Evolutionary conservation across 2,329 filamentous ascomycete genomes (phyloP).

Genomic region (Ophioceras dolichostomum): DNA sequence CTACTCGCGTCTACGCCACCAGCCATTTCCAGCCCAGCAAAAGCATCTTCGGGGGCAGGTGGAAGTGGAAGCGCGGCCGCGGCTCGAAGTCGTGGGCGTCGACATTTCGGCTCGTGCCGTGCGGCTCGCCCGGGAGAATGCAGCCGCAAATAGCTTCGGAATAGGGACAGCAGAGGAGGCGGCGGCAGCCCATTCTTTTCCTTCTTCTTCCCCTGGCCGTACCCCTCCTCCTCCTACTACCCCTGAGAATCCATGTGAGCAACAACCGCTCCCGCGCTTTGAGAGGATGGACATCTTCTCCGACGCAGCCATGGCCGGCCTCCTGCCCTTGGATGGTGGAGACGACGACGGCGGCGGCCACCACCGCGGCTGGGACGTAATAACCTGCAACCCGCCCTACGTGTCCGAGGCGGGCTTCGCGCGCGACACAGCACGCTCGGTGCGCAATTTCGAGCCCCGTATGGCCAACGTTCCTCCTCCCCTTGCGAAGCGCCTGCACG

Average conservation of each 20-base stretch:
- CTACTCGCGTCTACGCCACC: slow-evolving; percentile 35
- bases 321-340: no score
- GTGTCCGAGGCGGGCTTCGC: slow-evolving; percentile 56
- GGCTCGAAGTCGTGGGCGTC: slow-evolving; percentile 43
- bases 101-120: slow-evolving; percentile 62
- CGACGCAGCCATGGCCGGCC: slow-evolving; percentile 3
- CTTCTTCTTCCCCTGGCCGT: no score
- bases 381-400: slow-evolving; percentile 88
- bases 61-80: no score
- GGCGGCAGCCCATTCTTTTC: no score
- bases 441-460: slow-evolving; percentile 70
- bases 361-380: slow-evolving; percentile 38
- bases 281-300: slow-evolving; percentile 8
- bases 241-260: not conserved
- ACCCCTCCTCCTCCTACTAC: no score
- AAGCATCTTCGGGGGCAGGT: no score
- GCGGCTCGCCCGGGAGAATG: slow-evolving; percentile 51
- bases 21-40: slow-evolving; percentile 16
- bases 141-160: slow-evolving; percentile 35
- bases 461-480: slow-evolving; percentile 56
- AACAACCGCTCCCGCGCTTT: not conserved
- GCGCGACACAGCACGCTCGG: slow-evolving; percentile 55
- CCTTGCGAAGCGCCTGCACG: slow-evolving; percentile 6
- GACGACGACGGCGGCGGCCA: not conserved
- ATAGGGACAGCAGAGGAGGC: no score